Conservation (phyloP, 495 filamentous ascomycete species). For the Penicillium atrosanguineum region DNA sequence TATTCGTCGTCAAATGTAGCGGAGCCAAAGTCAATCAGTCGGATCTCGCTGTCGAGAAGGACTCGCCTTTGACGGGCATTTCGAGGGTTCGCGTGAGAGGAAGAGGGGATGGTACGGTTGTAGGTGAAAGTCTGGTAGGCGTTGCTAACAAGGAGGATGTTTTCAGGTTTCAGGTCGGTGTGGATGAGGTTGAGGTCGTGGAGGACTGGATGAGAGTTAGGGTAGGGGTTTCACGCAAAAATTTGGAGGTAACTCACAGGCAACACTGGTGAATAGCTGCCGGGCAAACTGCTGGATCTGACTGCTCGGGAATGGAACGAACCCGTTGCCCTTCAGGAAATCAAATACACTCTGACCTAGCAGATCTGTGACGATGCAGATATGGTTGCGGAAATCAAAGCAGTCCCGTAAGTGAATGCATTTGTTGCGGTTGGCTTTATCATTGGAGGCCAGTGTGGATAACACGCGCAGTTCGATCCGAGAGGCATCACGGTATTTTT, state of each 20-base stretch:
- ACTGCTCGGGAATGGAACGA: conserved; percentile 97
- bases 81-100: conserved; percentile 71
- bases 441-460: conserved; percentile 85
- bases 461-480: conserved; percentile 92
- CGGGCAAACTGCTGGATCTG: conserved; percentile 97
- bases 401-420: conserved; percentile 97
- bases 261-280: conserved; percentile 95
- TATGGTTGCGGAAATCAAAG: conserved; percentile 96
- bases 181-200: conserved; percentile 98
- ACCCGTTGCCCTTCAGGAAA: conserved; percentile 91
- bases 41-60: conserved; percentile 91
- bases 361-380: conserved; percentile 97
- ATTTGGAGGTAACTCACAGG: conserved; percentile 63
- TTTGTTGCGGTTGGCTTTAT: conserved; percentile 87
- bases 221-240: neutral
- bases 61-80: conserved; percentile 83
- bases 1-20: conserved; percentile 99
- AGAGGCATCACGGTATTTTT: conserved; percentile 97
- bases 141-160: conserved; percentile 90
- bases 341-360: conserved; percentile 97
- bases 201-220: conserved; percentile 61
- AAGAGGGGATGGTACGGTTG: conserved; percentile 90
- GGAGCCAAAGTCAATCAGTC: conserved; percentile 95
- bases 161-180: conserved; percentile 97
- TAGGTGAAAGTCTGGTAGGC: conserved; percentile 96